Percentiles rank a stretch among this genome's conserved stretches.
These are phyloP conservation scores for Amanita polypyramis DNA, from an alignment of 768 basidiomycete genomes.

Conservation along the genomic window DNA sequence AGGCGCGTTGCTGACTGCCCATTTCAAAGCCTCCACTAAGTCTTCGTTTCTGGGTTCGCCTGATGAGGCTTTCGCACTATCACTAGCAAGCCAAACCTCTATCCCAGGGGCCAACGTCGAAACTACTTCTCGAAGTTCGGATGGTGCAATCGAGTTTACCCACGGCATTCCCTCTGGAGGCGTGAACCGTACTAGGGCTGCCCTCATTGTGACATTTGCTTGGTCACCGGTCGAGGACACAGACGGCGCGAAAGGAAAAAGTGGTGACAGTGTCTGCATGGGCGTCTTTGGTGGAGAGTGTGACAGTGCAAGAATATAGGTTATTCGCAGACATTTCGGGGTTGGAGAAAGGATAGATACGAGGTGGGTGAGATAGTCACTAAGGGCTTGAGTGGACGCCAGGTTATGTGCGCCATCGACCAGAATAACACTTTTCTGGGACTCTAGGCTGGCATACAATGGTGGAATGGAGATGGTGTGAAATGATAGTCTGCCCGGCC, in stretches of 20 bases:
- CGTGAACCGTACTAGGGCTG: conserved; percentile 56
- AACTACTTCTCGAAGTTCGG: conserved; percentile 38
- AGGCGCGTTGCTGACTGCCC: conserved; percentile 28
- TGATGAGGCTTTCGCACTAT: conserved; percentile 14
- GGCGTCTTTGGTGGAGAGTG: conserved; percentile 82
- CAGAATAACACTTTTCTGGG: conserved; percentile 35
- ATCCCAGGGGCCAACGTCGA: conserved; percentile 29
- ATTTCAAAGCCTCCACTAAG: conserved; percentile 26
- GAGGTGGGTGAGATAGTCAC: conserved; percentile 46
- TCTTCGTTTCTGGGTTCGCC: conserved; percentile 6
- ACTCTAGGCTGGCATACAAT: conserved; percentile 7
- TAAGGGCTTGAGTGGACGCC: conserved; percentile 60
- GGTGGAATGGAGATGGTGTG: conserved; percentile 23
- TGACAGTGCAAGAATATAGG: conserved; percentile 76
- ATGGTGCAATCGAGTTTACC: conserved; percentile 56
- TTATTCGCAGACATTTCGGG: conserved; percentile 29
- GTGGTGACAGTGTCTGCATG: conserved; percentile 53
- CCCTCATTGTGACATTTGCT: conserved; percentile 22
- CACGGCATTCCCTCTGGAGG: conserved; percentile 92
- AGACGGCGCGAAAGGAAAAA: conserved; percentile 37
- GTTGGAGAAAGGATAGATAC: conserved; percentile 10
- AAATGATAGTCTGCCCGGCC: conserved; percentile 84
- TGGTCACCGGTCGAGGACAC: conserved; percentile 12
- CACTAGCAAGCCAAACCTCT: conserved; percentile 33
- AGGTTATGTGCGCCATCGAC: conserved; percentile 94